Percentiles rank a stretch among this genome's conserved stretches.
Evolutionary conservation across 768 basidiomycete species (phyloP).

Genomic region (Crucibulum laeve): DNA sequence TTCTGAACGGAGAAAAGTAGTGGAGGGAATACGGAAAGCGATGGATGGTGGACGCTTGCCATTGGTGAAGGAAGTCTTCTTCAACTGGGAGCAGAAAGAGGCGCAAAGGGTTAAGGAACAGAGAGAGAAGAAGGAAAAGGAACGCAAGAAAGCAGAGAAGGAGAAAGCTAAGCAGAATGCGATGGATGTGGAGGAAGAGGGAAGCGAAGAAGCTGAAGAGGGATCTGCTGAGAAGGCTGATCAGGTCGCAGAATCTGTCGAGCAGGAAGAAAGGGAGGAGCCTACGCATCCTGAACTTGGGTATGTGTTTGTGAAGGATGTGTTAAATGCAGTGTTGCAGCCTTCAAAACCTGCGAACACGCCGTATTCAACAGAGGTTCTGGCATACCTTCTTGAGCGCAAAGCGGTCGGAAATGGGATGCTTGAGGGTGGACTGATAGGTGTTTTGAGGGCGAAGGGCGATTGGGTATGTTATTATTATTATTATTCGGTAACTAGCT

Average conservation of each 20-base stretch:
- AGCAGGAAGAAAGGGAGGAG: not conserved
- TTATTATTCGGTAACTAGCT: not conserved
- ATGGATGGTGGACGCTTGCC: conserved; percentile 41
- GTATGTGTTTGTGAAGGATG: conserved; percentile 56
- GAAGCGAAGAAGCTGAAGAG: not conserved
- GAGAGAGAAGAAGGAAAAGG: not conserved
- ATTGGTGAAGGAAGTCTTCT: conserved; percentile 56
- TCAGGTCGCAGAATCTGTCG: not conserved
- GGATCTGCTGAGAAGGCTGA: not conserved
- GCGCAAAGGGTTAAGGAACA: not conserved
- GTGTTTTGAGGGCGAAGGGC: conserved; percentile 41
- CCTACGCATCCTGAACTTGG: conserved; percentile 14
- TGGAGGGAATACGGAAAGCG: conserved; percentile 31
- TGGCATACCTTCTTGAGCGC: conserved; percentile 53
- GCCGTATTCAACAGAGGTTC: conserved; percentile 52
- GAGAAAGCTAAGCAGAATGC: not conserved
- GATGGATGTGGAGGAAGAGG: conserved; percentile 1
- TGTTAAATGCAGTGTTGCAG: conserved; percentile 48
- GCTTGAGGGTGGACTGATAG: conserved; percentile 56
- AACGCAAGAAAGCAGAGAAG: conserved; percentile 14
- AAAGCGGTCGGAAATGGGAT: conserved; percentile 55
- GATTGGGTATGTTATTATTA: conserved; percentile 72
- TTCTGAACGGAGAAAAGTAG: conserved; percentile 19
- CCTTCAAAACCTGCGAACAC: conserved; percentile 29
- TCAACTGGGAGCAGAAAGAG: conserved; percentile 50